These are phyloP conservation scores for Fusarium gaditjirri DNA, from an alignment of 2,329 filamentous ascomycete genomes.

Conservation along the genomic window DNA sequence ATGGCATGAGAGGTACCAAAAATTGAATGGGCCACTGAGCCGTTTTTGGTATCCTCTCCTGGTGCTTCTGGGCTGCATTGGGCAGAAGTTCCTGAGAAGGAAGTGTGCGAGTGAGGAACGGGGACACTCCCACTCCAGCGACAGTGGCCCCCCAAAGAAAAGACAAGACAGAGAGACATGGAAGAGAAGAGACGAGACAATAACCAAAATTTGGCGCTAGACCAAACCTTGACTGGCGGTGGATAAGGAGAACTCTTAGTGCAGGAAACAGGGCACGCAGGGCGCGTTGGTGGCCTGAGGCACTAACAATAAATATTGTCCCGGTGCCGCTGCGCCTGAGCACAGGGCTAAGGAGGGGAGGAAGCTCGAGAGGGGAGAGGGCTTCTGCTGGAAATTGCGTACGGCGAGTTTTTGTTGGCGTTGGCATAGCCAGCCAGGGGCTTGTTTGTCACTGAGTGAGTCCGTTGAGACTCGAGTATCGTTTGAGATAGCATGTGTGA, in stretches of 20 bases:
- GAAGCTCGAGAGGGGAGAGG: conserved; percentile 26
- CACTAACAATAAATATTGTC: conserved; percentile 33
- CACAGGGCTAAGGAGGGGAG: conserved; percentile 26
- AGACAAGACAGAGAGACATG: conserved; percentile 40
- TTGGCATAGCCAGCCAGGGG: conserved; percentile 26
- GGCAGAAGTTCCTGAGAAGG: conserved; percentile 15
- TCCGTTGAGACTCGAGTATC: conserved; percentile 30
- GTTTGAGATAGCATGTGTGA: not conserved
- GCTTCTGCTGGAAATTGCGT: conserved; percentile 43
- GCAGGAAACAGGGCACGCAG: conserved; percentile 44
- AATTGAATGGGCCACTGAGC: conserved; percentile 37
- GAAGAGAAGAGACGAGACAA: conserved; percentile 42
- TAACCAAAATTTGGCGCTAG: conserved; percentile 47
- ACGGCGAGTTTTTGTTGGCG: conserved; percentile 37
- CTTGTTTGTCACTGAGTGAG: conserved; percentile 25
- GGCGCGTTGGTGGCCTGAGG: conserved; percentile 42
- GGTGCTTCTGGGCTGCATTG: conserved; percentile 30
- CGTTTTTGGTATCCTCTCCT: conserved; percentile 28
- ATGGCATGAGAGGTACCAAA: conserved; percentile 27
- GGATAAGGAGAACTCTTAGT: conserved; percentile 50
- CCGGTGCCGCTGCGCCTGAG: conserved; percentile 33
- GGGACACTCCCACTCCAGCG: conserved; percentile 17
- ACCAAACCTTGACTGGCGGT: conserved; percentile 51
- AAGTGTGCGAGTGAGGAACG: conserved; percentile 18
- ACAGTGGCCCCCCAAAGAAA: conserved; percentile 36